phyloP scores from a whole-genome alignment of 2,329 filamentous ascomycete genomes.

The Ophiostoma novo-ulmi region DNA sequence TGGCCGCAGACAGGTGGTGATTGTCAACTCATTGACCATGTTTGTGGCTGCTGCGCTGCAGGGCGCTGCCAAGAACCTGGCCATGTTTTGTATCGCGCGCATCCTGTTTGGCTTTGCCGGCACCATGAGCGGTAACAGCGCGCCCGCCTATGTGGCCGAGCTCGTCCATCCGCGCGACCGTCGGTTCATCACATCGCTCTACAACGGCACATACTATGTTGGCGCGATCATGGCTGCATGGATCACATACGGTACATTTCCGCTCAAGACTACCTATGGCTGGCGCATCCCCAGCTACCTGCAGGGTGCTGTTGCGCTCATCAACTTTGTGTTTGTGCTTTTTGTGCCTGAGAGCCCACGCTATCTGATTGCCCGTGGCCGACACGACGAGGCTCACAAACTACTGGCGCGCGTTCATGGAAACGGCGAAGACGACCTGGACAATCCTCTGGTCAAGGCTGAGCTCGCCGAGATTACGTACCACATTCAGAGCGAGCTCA shows the following conservation, averaged over 20 bases:
- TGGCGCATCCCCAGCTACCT: slow-evolving; percentile 42
- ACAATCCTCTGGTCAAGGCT: slow-evolving; percentile 20
- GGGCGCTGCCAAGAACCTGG: slow-evolving; percentile 34
- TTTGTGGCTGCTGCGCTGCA: slow-evolving; percentile 39
- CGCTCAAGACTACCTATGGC: slow-evolving; percentile 32
- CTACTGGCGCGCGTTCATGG: slow-evolving; percentile 31
- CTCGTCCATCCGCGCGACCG: slow-evolving; percentile 72
- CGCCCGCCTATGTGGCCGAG: slow-evolving; percentile 40
- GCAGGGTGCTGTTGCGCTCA: slow-evolving; percentile 32
- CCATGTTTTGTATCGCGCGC: slow-evolving; percentile 60
- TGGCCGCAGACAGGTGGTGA: slow-evolving; percentile 42
- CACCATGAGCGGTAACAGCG: slow-evolving; percentile 38
- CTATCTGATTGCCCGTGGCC: slow-evolving; percentile 18
- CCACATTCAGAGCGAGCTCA: slow-evolving; percentile 37
- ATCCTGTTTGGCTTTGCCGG: slow-evolving; percentile 62
- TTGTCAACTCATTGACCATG: slow-evolving; percentile 39
- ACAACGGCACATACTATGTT: slow-evolving; percentile 78
- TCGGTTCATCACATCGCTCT: slow-evolving; percentile 67
- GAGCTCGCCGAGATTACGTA: slow-evolving; percentile 27
- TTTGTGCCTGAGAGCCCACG: slow-evolving; percentile 25
- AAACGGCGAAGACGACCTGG: slow-evolving; percentile 17
- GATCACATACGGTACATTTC: slow-evolving; percentile 61
- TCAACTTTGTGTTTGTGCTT: slow-evolving; percentile 21
- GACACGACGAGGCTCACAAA: slow-evolving; percentile 38
- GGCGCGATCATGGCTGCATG: slow-evolving; percentile 67